phyloP scores from a whole-genome alignment of 2,329 filamentous ascomycete genomes.

The Alternaria brassicae region DNA sequence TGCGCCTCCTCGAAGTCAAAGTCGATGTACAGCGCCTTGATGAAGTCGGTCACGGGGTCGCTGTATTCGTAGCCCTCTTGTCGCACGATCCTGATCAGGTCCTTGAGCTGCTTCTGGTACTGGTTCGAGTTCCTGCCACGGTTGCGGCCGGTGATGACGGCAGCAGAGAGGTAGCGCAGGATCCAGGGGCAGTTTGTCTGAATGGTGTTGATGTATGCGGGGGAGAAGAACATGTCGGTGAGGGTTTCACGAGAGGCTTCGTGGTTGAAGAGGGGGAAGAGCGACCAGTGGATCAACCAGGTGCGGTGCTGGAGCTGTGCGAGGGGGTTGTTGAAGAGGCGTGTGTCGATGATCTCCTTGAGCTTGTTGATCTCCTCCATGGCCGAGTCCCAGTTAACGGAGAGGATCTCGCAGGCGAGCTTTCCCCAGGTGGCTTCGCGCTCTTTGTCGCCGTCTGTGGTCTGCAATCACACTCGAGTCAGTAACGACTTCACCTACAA shows the following conservation, averaged over 20 bases:
- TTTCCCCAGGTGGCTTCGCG: slow-evolving; percentile 97
- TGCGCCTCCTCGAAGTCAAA: slow-evolving; percentile 98
- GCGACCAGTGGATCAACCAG: slow-evolving; percentile 96
- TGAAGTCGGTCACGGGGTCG: slow-evolving; percentile 94
- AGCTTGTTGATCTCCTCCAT: slow-evolving; percentile 71
- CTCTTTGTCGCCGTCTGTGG: slow-evolving; percentile 98
- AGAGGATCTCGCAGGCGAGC: slow-evolving; percentile 93
- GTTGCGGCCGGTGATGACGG: slow-evolving; percentile 86
- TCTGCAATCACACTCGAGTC: slow-evolving; percentile 51
- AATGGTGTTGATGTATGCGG: slow-evolving; percentile 98
- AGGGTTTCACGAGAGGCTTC: slow-evolving; percentile 88
- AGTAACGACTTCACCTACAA: neutral
- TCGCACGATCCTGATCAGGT: slow-evolving; percentile 91
- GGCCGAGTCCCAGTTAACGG: slow-evolving; percentile 90
- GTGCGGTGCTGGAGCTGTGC: slow-evolving; percentile 96
- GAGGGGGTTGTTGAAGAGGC: slow-evolving; percentile 94
- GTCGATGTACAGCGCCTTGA: slow-evolving; percentile 93
- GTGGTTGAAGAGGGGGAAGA: slow-evolving; percentile 99
- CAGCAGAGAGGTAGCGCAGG: slow-evolving; percentile 88
- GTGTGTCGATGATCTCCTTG: slow-evolving; percentile 82
- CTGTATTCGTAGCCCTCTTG: slow-evolving; percentile 98
- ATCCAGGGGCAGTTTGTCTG: slow-evolving; percentile 98
- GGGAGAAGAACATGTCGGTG: slow-evolving; percentile 96
- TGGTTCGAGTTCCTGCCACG: slow-evolving; percentile 77
- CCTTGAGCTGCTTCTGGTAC: slow-evolving; percentile 99